Base-by-base conservation (phyloP, 2,329 filamentous ascomycete genomes). In the Botryotinia convoluta region DNA sequence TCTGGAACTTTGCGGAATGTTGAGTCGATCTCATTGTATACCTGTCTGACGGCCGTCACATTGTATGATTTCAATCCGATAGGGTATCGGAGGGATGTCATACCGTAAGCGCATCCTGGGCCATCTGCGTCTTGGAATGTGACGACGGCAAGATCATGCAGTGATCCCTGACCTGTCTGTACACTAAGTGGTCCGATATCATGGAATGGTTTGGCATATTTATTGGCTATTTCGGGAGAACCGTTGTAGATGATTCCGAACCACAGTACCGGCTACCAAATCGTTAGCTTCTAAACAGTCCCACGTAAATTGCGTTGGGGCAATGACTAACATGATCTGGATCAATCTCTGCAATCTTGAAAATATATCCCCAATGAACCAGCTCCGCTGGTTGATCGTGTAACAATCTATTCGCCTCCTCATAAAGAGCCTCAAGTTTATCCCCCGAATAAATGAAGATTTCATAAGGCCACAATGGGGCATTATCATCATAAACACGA, bases 21-120 rank as follows among this genome's bases (percentile, higher is more conserved):
- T 14, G 22, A 10, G 37, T 69, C 48, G 48, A 60, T 69, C 32
- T 42, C 35, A 8, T 69, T 42, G 37, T 69, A 69, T 32, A 69
- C 48, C 7, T 69, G 37, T 44, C 67, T 69, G 37, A 69, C 35
- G 26, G 51, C 37, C 2, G 26, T 29, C 16, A 35, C 35, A 29
- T 69, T 69, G 67, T 69, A 69, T 57, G 67, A 60, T 45, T 69
- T 45, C 12, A 69, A 12, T 20, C 67, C 67, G 67, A 45, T 60
- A 1, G 67, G 51, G 9, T 44, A 69, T 22, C 67, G 67, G 12
- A 57, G 48, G 18, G 51, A 59, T 26, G 67, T 44, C 26, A 59
- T 39, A 26, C 67, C 48, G 35, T 60, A 69, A n/a, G 67, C 37
- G 35, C 67, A 69, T 32, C 67, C 67, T 16, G 67, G 67, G 5